Evolutionary conservation across 2,329 filamentous ascomycete genomes (phyloP), one percentile per base, ranked within the genome.

Genomic region (Colletotrichum chlorophyti): DNA sequence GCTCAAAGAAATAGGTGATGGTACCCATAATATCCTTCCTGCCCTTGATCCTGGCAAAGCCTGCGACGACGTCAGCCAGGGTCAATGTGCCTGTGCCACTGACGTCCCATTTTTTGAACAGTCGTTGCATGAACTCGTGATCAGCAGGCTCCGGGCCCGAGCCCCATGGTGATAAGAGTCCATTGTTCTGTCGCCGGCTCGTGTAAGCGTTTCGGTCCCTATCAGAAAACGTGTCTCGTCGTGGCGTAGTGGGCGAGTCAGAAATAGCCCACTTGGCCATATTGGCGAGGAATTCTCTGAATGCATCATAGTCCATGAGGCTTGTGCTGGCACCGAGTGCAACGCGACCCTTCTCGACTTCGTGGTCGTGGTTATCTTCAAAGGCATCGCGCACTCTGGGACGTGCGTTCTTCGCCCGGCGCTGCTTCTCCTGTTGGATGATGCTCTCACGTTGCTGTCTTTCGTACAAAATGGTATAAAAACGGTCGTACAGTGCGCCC

Each of bases 251-350:
- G 4, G 92, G 91, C 0, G 91, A 88, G 70, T 98, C 95, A 1
- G 92, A 91, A 24, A 96, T 88, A 2, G 95, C 95, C 95, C 95
- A 99, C 77, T 88, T 94, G 2, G 93, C 85, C 65, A 97, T 91
- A 42, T 87, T 89, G 5, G 95, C 93, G 40, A 99, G 79, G 66
- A 99, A 98, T 68, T 98, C 93, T 55, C 94, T 83, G 75, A 98
- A 99, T 2, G 91, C 93, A 72, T 97, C 91, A 69, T 98, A 99
- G 72, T 98, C 93, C 95, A 99, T 99, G 65, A 93, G 82, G 24
- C 90, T 96, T 12, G 92, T 91, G 72, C 92, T 97, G 6, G 92
- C 89, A 0, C 93, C 94, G 1, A 97, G 81, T 0, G 91, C 94
- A 15, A 97, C 92, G 49, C 94, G 85, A 1, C 93, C 93, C 69